Evolutionary conservation across 2,329 filamentous ascomycete species (phyloP).

Genomic region (Pyrenophora graminea): DNA sequence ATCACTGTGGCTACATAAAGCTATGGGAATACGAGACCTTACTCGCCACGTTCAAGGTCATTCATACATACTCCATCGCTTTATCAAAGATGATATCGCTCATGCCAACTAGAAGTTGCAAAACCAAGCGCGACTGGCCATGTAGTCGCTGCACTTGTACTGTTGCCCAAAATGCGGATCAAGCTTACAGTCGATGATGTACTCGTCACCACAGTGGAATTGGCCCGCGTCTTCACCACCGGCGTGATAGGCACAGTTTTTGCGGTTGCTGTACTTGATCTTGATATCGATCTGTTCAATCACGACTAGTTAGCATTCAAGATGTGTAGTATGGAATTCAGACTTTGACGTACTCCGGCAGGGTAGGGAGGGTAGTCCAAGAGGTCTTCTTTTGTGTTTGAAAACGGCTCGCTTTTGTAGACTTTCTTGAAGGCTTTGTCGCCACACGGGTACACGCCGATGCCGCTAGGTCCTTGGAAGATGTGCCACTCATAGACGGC

Average conservation of each 20-base stretch:
- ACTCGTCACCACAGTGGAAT: background rate
- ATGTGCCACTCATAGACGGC: constrained; percentile 1
- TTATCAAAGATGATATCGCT: background rate
- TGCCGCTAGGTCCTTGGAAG: constrained; percentile 4
- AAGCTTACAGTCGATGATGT: background rate
- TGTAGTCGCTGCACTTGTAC: no score
- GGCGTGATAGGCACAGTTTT: background rate
- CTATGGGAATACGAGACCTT: background rate
- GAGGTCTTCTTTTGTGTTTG: no score
- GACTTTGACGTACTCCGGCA: background rate
- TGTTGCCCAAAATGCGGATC: no score
- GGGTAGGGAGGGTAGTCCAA: background rate
- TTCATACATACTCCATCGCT: background rate
- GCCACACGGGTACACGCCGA: constrained; percentile 1
- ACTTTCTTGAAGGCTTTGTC: constrained; percentile 2
- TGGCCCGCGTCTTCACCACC: background rate
- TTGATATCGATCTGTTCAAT: background rate
- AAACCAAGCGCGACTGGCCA: background rate
- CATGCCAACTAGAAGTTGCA: background rate
- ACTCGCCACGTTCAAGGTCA: background rate
- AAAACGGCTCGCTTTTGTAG: background rate
- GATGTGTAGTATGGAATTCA: background rate
- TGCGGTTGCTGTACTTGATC: background rate
- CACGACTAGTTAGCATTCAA: background rate
- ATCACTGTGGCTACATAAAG: no score